Conservation (phyloP, 2,329 filamentous ascomycete genomes). For the Claviceps sp. region DNA sequence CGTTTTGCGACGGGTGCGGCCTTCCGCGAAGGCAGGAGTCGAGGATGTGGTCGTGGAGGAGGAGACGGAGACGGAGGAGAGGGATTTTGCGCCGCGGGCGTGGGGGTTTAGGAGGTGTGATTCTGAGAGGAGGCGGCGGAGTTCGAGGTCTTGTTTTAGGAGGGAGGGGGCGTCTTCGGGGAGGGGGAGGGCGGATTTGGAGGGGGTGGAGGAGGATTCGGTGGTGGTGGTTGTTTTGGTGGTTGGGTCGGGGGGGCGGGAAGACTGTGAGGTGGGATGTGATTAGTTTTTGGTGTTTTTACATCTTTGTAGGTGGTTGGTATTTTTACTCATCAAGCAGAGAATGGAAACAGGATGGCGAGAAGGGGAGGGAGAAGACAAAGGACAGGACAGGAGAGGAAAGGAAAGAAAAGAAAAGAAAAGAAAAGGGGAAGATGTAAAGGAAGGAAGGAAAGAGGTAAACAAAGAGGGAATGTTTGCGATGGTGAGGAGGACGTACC, state of each 20-base stretch:
- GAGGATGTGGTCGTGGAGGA: no score
- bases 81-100: slow-evolving; percentile 29
- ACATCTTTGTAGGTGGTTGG: not conserved
- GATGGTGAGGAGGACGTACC: slow-evolving; percentile 26
- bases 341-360: not conserved
- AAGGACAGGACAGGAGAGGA: no score
- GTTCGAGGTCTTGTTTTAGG: slow-evolving; percentile 80
- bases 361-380: not conserved
- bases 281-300: not conserved
- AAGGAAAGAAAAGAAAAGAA: not conserved
- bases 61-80: slow-evolving; percentile 24
- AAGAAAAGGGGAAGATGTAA: not conserved
- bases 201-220: slow-evolving; percentile 11
- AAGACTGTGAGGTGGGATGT: slow-evolving; percentile 23
- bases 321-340: not conserved
- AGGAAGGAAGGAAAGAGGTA: not conserved
- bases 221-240: not conserved
- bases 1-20: slow-evolving; percentile 66
- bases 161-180: slow-evolving; percentile 52
- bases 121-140: slow-evolving; percentile 82
- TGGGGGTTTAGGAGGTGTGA: slow-evolving; percentile 62
- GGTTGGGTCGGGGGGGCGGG: slow-evolving; percentile 30
- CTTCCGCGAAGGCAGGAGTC: slow-evolving; percentile 30
- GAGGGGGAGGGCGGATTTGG: slow-evolving; percentile 23
- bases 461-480: not conserved